These are phyloP conservation scores for Pseudocercospora macadamiae DNA, from an alignment of 2,329 filamentous ascomycete genomes.

Conservation along the genomic window DNA sequence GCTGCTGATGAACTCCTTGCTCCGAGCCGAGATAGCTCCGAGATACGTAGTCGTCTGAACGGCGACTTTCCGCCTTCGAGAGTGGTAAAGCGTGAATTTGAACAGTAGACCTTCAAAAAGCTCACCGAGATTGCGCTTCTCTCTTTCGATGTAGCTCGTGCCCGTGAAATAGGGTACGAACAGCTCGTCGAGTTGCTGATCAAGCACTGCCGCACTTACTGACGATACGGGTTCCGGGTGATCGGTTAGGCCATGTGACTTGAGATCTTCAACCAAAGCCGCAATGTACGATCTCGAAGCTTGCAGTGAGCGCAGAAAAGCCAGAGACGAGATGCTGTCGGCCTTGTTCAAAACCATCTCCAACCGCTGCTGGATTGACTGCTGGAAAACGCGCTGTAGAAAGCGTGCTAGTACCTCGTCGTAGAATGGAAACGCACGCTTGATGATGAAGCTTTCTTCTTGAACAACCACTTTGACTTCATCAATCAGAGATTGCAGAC, in stretches of 20 bases:
- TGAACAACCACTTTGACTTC: conserved; percentile 96
- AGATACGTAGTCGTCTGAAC: conserved; percentile 73
- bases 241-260: conserved; percentile 90
- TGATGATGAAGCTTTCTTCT: conserved; percentile 96
- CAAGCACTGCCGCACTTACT: conserved; percentile 72
- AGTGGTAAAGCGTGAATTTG: conserved; percentile 96
- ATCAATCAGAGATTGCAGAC: conserved; percentile 86
- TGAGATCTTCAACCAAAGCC: conserved; percentile 85
- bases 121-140: conserved; percentile 72
- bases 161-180: conserved; percentile 69
- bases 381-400: conserved; percentile 93
- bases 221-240: conserved; percentile 89
- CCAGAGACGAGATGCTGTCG: conserved; percentile 84
- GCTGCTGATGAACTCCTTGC: conserved; percentile 82
- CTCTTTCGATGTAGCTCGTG: conserved; percentile 66
- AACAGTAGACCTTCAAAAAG: conserved; percentile 90
- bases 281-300: conserved; percentile 89
- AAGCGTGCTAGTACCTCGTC: conserved; percentile 93
- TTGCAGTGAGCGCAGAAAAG: conserved; percentile 88
- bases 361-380: conserved; percentile 93
- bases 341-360: conserved; percentile 97
- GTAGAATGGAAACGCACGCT: conserved; percentile 92
- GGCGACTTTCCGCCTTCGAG: conserved; percentile 80
- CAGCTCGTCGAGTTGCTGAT: conserved; percentile 69
- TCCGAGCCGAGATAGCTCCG: conserved; percentile 85